Evolutionary conservation across 768 basidiomycete species (phyloP), one percentile per base, ranked within the genome.

Genomic region (Rhodotorula paludigena): DNA sequence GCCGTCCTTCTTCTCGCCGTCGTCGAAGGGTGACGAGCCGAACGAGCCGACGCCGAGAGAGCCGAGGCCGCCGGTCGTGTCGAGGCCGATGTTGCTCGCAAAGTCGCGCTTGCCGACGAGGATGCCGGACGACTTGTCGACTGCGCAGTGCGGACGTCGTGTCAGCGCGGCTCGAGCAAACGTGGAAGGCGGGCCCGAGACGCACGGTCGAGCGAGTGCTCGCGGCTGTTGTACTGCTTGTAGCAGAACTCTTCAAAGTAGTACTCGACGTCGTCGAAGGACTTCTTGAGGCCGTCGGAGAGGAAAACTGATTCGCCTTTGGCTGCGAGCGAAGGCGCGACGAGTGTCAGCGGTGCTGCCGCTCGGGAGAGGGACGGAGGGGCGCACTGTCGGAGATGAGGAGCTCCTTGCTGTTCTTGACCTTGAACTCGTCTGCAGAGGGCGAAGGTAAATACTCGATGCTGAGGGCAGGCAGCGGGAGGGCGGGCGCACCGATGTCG

Each of bases 171-270:
- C n/a, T 7, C 18, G 41, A 30, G 21, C n/a, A n/a, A 35, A 23
- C 6, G 30, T 21, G 2, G 23, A 11, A 18, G 14, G 18, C 6
- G 21, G 47, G n/a, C 8, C 3, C 2, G 23, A 14, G n/a, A 28
- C 60, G 49, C 38, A 61, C 60, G 51, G 23, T 61, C 35, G 12
- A 32, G 21, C 23, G 32, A 5, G 51, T 52, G 60, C 51, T 23
- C 7, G 38, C 39, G 25, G 38, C 42, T 14, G 28, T 42, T 42
- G 60, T 33, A 14, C 7, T 42, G 9, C 60, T 61, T 61, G 60
- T 61, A 61, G 60, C 60, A 61, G 41, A 42, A 61, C 60, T 61
- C 60, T 21, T 39, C 38, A 51, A 25, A 61, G 32, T 42, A 53
- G 41, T 44, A 53, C 60, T 52, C 60, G 32, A 33, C 32, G 60